Percentiles rank a stretch among this genome's conserved stretches.
phyloP scores from a whole-genome alignment of 495 filamentous ascomycete genomes.

The Lindgomyces ingoldianus region DNA sequence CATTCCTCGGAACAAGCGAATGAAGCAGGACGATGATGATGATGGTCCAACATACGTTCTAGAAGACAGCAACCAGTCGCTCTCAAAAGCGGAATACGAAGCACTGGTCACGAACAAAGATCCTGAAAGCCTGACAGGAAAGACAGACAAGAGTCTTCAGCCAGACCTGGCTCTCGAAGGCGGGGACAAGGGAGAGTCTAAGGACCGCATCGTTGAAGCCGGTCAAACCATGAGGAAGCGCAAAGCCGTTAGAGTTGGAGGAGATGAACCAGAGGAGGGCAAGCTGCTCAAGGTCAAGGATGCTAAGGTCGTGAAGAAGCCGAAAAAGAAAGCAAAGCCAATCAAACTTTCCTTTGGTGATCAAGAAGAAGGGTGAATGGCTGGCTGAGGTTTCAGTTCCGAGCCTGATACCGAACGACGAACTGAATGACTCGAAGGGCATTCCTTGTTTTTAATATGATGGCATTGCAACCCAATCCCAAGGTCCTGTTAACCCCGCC shows the following conservation, averaged over 20 bases:
- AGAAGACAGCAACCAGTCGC: conserved; percentile 48
- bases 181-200: not conserved
- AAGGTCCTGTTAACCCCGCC: too few species aligned
- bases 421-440: too few species aligned
- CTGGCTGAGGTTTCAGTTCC: too few species aligned
- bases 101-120: conserved; percentile 41
- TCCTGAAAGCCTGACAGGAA: not conserved
- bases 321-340: conserved; percentile 47
- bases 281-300: conserved; percentile 8
- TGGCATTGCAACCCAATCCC: too few species aligned
- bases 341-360: conserved; percentile 48
- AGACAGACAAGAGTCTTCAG: not conserved
- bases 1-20: conserved; percentile 46
- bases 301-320: conserved; percentile 35
- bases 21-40: conserved; percentile 47
- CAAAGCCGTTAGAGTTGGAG: conserved; percentile 42
- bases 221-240: conserved; percentile 39
- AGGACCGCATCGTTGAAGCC: conserved; percentile 31
- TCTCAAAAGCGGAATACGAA: conserved; percentile 50
- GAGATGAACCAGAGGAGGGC: conserved; percentile 33
- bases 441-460: too few species aligned
- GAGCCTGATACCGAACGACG: too few species aligned
- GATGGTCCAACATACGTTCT: conserved; percentile 54
- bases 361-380: conserved; percentile 32
- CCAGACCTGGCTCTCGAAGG: not conserved